Conservation (phyloP, 352 stramenopile genomes). For the Pythium chondricola region DNA sequence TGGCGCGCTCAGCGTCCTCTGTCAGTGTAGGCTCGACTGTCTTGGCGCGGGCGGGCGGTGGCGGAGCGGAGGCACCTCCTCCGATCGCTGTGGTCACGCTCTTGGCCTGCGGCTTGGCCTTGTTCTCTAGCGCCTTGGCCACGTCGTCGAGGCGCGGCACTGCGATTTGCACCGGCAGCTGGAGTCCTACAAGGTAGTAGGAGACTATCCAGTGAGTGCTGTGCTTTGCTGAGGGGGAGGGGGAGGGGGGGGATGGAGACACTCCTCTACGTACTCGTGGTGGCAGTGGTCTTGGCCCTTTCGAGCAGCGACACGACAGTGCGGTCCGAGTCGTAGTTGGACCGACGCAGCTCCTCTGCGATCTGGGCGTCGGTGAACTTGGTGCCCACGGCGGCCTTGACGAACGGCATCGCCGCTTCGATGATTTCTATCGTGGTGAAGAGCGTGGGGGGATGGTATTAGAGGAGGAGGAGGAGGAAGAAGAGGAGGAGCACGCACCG, state of each 20-base stretch:
- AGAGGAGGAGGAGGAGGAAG: no score
- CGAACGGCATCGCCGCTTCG: slow-evolving; percentile 45
- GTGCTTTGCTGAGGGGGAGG: no score
- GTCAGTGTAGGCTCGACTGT: background rate
- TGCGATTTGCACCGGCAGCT: slow-evolving; percentile 57
- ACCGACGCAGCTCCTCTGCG: slow-evolving; percentile 48
- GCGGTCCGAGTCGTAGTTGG: slow-evolving; percentile 81
- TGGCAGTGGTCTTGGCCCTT: slow-evolving; percentile 45
- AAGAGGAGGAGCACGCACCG: slow-evolving; percentile 25
- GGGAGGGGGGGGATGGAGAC: no score
- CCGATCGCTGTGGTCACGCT: slow-evolving; percentile 48
- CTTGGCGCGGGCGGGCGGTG: slow-evolving; percentile 1
- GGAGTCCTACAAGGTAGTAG: slow-evolving; percentile 16
- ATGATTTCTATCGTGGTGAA: slow-evolving; percentile 58
- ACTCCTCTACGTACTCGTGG: slow-evolving; percentile 15
- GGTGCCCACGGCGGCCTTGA: slow-evolving; percentile 40
- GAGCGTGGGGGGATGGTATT: no score
- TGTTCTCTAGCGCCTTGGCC: slow-evolving; percentile 39
- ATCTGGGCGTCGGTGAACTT: slow-evolving; percentile 58
- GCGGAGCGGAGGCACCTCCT: slow-evolving; percentile 3
- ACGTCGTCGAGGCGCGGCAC: slow-evolving; percentile 59
- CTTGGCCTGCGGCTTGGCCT: slow-evolving; percentile 21
- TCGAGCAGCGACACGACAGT: slow-evolving; percentile 67
- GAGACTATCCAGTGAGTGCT: no score
- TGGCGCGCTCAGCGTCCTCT: background rate